Evolutionary conservation across 352 stramenopile genomes (phyloP).

Genomic region (Blastocystis sp.): DNA sequence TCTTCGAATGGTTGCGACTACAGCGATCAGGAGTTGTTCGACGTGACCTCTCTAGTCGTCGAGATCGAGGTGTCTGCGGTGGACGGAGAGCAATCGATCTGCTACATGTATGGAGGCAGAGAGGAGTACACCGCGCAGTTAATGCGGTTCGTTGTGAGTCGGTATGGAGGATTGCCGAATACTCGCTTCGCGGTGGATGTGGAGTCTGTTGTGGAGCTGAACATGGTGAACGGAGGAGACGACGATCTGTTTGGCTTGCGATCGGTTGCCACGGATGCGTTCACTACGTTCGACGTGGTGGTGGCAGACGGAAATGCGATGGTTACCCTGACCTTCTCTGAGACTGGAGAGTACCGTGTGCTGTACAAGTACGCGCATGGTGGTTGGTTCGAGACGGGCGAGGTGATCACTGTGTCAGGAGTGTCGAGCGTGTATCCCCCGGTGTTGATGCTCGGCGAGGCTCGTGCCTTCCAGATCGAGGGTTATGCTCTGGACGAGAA

Average conservation of each 20-base stretch:
- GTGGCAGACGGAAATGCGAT: neutral
- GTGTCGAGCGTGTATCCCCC: conserved; percentile 17
- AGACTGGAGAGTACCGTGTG: neutral
- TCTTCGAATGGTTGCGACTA: neutral
- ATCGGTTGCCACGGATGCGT: neutral
- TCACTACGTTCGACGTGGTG: neutral
- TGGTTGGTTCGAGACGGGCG: neutral
- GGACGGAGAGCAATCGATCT: conserved; percentile 1
- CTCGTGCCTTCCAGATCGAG: conserved; percentile 5
- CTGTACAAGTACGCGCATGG: conserved; percentile 42
- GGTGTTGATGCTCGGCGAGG: conserved; percentile 6
- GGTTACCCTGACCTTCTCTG: neutral
- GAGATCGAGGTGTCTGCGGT: neutral
- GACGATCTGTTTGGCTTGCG: neutral
- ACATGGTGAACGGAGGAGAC: neutral
- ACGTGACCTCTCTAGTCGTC: neutral
- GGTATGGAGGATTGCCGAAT: neutral
- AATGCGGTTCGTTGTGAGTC: neutral
- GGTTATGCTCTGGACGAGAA: neutral
- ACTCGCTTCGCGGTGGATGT: conserved; percentile 5
- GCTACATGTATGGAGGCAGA: conserved; percentile 3
- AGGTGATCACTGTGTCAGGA: neutral
- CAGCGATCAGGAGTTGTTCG: neutral
- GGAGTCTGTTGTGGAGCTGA: neutral
- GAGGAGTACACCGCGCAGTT: neutral